Percentiles rank a stretch among this genome's conserved stretches.
Conservation (phyloP, 1,139 yeast genomes). For the Pichia terricola region DNA sequence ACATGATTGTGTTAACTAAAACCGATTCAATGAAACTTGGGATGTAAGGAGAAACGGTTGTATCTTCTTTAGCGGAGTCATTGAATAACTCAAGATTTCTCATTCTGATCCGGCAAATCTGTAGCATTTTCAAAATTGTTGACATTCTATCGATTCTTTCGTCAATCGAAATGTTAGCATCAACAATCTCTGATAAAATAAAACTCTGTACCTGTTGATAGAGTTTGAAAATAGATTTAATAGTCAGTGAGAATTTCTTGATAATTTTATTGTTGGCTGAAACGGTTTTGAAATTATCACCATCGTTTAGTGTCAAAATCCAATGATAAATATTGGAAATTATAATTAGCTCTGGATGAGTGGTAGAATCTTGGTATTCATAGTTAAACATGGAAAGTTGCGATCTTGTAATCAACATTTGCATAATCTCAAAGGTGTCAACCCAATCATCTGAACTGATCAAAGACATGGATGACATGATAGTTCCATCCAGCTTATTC, state of each 20-base stretch:
- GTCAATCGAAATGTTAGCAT: constrained; percentile 42
- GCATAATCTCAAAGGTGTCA: constrained; percentile 62
- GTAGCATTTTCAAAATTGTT: constrained; percentile 56
- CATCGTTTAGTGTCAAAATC: constrained; percentile 47
- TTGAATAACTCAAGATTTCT: constrained; percentile 48
- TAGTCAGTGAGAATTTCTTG: constrained; percentile 58
- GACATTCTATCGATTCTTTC: constrained; percentile 66
- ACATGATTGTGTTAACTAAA: constrained; percentile 59
- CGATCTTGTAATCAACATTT: constrained; percentile 48
- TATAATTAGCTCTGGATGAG: constrained; percentile 46
- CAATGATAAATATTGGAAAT: constrained; percentile 66
- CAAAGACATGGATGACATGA: constrained; percentile 49
- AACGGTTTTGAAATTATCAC: constrained; percentile 14
- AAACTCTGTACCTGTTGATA: constrained; percentile 62
- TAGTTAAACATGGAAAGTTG: constrained; percentile 52
- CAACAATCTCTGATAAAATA: constrained; percentile 57
- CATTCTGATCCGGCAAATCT: constrained; percentile 65
- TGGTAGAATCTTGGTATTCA: constrained; percentile 32
- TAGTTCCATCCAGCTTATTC: constrained; percentile 53
- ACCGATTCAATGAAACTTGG: constrained; percentile 88
- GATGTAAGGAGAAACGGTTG: constrained; percentile 39
- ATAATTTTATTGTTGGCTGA: constrained; percentile 34
- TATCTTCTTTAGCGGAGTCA: constrained; percentile 15
- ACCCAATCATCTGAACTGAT: constrained; percentile 75
- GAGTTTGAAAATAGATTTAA: constrained; percentile 56